Evolutionary conservation across 2,329 filamentous ascomycete genomes (phyloP).

Genomic region (Annulohypoxylon truncatum): DNA sequence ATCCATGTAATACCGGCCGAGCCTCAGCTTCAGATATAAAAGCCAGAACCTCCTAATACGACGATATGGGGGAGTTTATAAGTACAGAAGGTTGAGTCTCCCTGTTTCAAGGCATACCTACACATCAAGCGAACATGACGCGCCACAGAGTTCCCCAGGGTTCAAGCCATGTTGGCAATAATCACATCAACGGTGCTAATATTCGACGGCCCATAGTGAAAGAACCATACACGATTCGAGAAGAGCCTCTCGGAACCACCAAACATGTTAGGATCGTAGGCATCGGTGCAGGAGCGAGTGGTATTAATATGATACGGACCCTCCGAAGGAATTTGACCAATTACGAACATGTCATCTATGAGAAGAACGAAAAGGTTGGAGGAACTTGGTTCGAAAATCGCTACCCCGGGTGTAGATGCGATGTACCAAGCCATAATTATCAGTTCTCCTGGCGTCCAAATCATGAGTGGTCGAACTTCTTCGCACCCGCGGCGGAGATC

Average conservation of each 20-base stretch:
- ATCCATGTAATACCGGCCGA: slow-evolving; percentile 3
- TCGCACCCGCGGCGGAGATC: slow-evolving; percentile 66
- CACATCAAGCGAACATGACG: slow-evolving; percentile 43
- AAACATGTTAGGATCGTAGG: slow-evolving; percentile 58
- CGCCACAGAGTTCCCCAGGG: slow-evolving; percentile 40
- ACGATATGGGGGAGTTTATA: slow-evolving; percentile 40
- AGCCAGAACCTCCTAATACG: slow-evolving; percentile 13
- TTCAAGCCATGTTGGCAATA: slow-evolving; percentile 23
- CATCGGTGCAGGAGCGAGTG: slow-evolving; percentile 59
- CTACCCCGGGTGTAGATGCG: slow-evolving; percentile 68
- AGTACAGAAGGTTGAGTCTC: slow-evolving; percentile 44
- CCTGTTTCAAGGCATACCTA: slow-evolving; percentile 26
- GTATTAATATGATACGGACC: slow-evolving; percentile 59
- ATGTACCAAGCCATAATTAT: slow-evolving; percentile 70
- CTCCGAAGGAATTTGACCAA: slow-evolving; percentile 56
- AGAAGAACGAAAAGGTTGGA: slow-evolving; percentile 66
- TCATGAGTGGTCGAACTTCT: slow-evolving; percentile 69
- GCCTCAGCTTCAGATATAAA: slow-evolving; percentile 39
- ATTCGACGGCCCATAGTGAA: slow-evolving; percentile 27
- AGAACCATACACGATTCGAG: slow-evolving; percentile 51
- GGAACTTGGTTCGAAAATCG: slow-evolving; percentile 70
- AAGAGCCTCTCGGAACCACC: slow-evolving; percentile 54
- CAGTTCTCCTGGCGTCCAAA: slow-evolving; percentile 72
- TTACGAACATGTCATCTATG: slow-evolving; percentile 63
- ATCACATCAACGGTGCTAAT: slow-evolving; percentile 39